Percentiles rank a stretch among this genome's conserved stretches.
Conservation (phyloP, 2,329 filamentous ascomycete genomes). For the Hymenoscyphus linearis region DNA sequence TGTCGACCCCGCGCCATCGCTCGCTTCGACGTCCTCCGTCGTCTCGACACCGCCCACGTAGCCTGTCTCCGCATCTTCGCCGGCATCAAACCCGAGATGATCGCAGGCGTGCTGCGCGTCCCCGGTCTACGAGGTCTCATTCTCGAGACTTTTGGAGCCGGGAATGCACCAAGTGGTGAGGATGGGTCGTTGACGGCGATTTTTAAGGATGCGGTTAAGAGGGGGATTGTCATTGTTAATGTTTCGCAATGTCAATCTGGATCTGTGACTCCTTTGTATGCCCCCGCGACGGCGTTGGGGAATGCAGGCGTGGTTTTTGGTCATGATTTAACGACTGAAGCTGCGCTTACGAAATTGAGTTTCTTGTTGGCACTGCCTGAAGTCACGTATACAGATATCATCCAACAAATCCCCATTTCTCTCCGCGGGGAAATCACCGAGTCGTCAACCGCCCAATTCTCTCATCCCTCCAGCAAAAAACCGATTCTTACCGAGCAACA, state of each 20-base stretch:
- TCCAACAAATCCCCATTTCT: constrained; percentile 55
- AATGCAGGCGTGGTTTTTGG: constrained; percentile 64
- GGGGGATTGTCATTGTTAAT: constrained; percentile 67
- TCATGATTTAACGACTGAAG: constrained; percentile 62
- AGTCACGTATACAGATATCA: constrained; percentile 52
- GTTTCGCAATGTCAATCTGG: constrained; percentile 59
- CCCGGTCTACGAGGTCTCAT: constrained; percentile 61
- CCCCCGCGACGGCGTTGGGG: constrained; percentile 56
- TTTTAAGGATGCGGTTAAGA: constrained; percentile 55
- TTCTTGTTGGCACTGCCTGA: constrained; percentile 53
- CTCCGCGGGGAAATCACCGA: constrained; percentile 62
- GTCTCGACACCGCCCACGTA: constrained; percentile 60
- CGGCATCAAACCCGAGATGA: constrained; percentile 65
- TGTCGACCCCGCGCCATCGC: constrained; percentile 51
- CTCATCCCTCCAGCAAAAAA: constrained; percentile 42
- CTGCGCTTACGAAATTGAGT: constrained; percentile 32
- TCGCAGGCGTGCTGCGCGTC: constrained; percentile 59
- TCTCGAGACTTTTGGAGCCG: constrained; percentile 67
- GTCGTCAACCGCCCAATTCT: constrained; percentile 41
- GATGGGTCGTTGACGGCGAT: constrained; percentile 54
- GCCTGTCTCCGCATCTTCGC: constrained; percentile 68
- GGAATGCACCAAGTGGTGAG: constrained; percentile 63
- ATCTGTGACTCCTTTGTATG: constrained; percentile 52
- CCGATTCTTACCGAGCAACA: constrained; percentile 41
- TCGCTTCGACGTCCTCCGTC: constrained; percentile 56